Evolutionary conservation across 441 rosid genomes (phyloP), one percentile per base, ranked within the genome.

Genomic region (Omphalea diandra): DNA sequence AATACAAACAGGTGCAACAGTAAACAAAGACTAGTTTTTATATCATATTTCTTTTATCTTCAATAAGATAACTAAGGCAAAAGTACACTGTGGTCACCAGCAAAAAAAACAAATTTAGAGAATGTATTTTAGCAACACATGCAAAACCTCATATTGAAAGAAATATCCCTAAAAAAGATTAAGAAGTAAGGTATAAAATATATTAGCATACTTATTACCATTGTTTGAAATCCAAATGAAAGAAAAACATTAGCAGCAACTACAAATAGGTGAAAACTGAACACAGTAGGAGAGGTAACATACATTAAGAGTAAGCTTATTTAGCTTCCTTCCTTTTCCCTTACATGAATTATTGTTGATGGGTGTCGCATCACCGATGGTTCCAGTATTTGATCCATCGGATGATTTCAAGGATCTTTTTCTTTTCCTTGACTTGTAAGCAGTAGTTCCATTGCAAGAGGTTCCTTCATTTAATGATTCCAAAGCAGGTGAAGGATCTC

Each of bases 291-390:
- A 29, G 9, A 69, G 35, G 70, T 66, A 26, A 59, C 77, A 31
- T 81, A 82, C 84, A 27, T 77, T 74, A 24, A 65, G 38, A 57
- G 63, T 75, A 64, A 35, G 59, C 57, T 12, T 33, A 56, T 67
- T 78, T 27, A 24, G 38, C 76, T 41, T 69, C 61, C 68, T 78
- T 71, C 49, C 76, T 67, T 35, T 81, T 65, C 60, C 67, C 76
- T 53, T 84, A 73, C 67, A 77, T 18, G 75, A 50, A 53, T 38
- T 70, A 24, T 65, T 75, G 32, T 58, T 66, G 50, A 32, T 66
- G 26, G 44, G 31, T 61, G 65, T 55, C 66, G 58, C 75, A 50
- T 49, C 67, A 55, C 68, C 38, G 31, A 11, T 59, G 65, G 47
- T 60, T 71, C 57, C 12, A 54, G 68, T 15, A 46, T 43, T 58